A percentile compares a stretch with the other conserved stretches of the same genome.
Evolutionary conservation across 2,329 filamentous ascomycete genomes (phyloP).

Genomic region (Aspergillus aculeatinus): DNA sequence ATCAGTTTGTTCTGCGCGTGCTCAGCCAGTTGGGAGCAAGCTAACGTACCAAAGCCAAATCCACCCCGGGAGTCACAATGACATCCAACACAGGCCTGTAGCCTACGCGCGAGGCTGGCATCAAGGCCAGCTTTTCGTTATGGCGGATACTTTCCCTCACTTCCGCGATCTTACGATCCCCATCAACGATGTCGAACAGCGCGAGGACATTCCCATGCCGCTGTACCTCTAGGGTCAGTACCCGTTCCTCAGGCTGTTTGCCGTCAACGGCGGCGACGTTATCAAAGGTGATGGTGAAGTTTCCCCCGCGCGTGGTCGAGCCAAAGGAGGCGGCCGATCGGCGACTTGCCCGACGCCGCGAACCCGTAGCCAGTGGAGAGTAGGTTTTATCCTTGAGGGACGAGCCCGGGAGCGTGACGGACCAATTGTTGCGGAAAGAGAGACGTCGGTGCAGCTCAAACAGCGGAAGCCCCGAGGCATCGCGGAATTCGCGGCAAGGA

Average conservation of each 20-base stretch:
- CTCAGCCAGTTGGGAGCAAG: neutral
- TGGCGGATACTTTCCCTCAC: slow-evolving; percentile 21
- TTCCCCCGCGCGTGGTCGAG: slow-evolving; percentile 4
- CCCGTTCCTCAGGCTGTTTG: slow-evolving; percentile 19
- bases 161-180: slow-evolving; percentile 21
- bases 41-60: slow-evolving; percentile 24
- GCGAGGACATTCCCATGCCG: slow-evolving; percentile 18
- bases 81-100: slow-evolving; percentile 28
- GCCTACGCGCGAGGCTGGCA: slow-evolving; percentile 17
- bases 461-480: slow-evolving; percentile 29
- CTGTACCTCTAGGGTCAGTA: slow-evolving; percentile 20
- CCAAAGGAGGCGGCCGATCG: slow-evolving; percentile 3
- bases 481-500: slow-evolving; percentile 29
- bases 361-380: slow-evolving; percentile 13
- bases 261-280: slow-evolving; percentile 22
- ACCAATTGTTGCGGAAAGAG: slow-evolving; percentile 18
- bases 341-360: slow-evolving; percentile 4
- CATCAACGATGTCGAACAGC: slow-evolving; percentile 22
- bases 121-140: slow-evolving; percentile 17
- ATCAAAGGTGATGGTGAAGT: slow-evolving; percentile 25
- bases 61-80: slow-evolving; percentile 24
- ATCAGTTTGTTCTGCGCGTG: neutral
- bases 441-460: slow-evolving; percentile 25
- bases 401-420: slow-evolving; percentile 24
- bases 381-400: slow-evolving; percentile 7